phyloP scores from a whole-genome alignment of 306 rosid genomes.

The Cajanus cajan region DNA sequence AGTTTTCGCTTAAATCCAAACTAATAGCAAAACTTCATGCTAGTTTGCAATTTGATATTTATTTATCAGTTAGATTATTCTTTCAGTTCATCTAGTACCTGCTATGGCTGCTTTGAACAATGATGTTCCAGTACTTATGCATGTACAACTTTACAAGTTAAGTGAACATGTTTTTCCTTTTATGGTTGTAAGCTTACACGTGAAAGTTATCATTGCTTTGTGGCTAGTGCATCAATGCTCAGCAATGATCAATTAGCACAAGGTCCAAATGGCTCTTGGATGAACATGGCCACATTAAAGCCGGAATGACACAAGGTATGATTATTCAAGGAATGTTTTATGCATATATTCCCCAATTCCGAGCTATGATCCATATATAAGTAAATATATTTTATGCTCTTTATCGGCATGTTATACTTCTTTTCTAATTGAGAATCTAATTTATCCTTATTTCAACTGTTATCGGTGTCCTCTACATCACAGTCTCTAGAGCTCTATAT shows the following conservation, averaged over 20 bases:
- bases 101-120: constrained; percentile 27
- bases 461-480: background rate
- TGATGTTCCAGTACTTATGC: constrained; percentile 16
- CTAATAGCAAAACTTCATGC: background rate
- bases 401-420: background rate
- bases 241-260: constrained; percentile 35
- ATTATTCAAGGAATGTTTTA: constrained; percentile 5
- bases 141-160: constrained; percentile 22
- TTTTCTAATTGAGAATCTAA: background rate
- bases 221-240: constrained; percentile 32
- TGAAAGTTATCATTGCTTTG: constrained; percentile 24
- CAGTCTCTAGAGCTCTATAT: background rate
- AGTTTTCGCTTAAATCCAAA: background rate
- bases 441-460: constrained; percentile 4
- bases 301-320: constrained; percentile 32
- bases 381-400: background rate
- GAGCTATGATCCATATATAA: background rate
- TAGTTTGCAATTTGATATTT: background rate
- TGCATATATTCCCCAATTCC: constrained; percentile 7
- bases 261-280: constrained; percentile 29
- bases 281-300: constrained; percentile 30
- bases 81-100: constrained; percentile 20
- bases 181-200: constrained; percentile 30
- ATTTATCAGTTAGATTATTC: constrained; percentile 10
- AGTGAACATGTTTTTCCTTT: constrained; percentile 14